Conservation (phyloP, 2,329 filamentous ascomycete genomes). For the Colletotrichum acutatum region DNA sequence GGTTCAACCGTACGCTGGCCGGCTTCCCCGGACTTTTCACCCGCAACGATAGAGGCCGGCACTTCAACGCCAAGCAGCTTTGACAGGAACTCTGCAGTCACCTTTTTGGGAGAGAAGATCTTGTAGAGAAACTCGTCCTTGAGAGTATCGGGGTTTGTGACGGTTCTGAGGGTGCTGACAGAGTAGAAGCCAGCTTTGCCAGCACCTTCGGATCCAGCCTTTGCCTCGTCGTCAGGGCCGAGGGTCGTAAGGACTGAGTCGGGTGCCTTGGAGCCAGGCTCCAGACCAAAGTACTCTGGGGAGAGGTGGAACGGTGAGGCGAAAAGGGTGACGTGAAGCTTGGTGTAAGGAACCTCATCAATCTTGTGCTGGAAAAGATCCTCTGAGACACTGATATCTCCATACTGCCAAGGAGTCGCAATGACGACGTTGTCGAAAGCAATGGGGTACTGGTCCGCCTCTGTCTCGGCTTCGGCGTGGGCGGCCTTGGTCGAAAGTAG, state of each 20-base stretch:
- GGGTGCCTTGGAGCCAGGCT: constrained; percentile 68
- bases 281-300: constrained; percentile 77
- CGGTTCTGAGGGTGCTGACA: constrained; percentile 77
- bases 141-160: constrained; percentile 68
- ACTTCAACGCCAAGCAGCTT: constrained; percentile 61
- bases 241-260: constrained; percentile 87
- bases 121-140: constrained; percentile 71
- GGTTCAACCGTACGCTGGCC: constrained; percentile 45
- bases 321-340: constrained; percentile 90
- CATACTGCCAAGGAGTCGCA: constrained; percentile 85
- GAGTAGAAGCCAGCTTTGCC: constrained; percentile 87
- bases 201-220: constrained; percentile 65
- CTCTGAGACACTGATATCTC: constrained; percentile 72
- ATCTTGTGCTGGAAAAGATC: constrained; percentile 76
- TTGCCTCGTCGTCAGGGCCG: constrained; percentile 64
- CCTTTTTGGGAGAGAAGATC: constrained; percentile 68
- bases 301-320: constrained; percentile 80
- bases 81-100: constrained; percentile 65
- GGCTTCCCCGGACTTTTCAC: constrained; percentile 43
- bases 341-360: constrained; percentile 85
- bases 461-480: constrained; percentile 33
- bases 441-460: constrained; percentile 56
- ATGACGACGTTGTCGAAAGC: constrained; percentile 85
- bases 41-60: constrained; percentile 51
- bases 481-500: constrained; percentile 51